Evolutionary conservation across 2,329 filamentous ascomycete genomes (phyloP), one percentile per base, ranked within the genome.

Genomic region (Epichloe glyceriae): DNA sequence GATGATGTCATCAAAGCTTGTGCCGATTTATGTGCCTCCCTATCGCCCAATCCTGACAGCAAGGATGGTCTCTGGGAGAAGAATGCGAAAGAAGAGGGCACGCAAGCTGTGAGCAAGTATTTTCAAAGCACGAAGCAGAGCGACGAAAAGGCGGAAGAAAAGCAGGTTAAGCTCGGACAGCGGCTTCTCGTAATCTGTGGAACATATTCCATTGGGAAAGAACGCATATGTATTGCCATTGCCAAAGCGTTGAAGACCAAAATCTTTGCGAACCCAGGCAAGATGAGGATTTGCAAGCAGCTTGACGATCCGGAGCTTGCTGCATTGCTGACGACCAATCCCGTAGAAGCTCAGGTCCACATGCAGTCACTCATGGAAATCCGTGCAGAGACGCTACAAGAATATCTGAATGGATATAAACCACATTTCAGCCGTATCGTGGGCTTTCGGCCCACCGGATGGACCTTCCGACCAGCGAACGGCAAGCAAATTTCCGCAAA

Each of bases 361-460:
- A 96, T 98, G 90, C 94, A 95, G 59, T 89, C 86, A 60, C 75
- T 98, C 10, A 93, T 93, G 75, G 91, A 97, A 66, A 89, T 98
- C 57, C 83, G 89, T 26, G 83, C 89, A 35, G 90, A 96, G 57
- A 95, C 91, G 0, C 75, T 98, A 1, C 82, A 88, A 56, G 90
- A 95, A 54, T 98, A 98, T 61, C 78, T 97, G 5, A 80, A 84
- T 59, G 75, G 79, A 37, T 86, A 88, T 70, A 85, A 84, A 55
- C 83, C 86, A 6, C 82, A 88, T 58, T 98, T 97, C 65, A 82
- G 82, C 14, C 84, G 87, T 49, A 82, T 95, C 44, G 85, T 97
- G 17, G 93, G 90, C 4, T 95, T 98, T 67, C 79, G 90, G 0
- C 93, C 93, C 0, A 91, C 85, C 7, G 93, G 93, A 1, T 98